A percentile compares a stretch with the other conserved stretches of the same genome.
Evolutionary conservation across 2,329 filamentous ascomycete species (phyloP).

Genomic region (Pseudopyrenochaeta lycopersici): DNA sequence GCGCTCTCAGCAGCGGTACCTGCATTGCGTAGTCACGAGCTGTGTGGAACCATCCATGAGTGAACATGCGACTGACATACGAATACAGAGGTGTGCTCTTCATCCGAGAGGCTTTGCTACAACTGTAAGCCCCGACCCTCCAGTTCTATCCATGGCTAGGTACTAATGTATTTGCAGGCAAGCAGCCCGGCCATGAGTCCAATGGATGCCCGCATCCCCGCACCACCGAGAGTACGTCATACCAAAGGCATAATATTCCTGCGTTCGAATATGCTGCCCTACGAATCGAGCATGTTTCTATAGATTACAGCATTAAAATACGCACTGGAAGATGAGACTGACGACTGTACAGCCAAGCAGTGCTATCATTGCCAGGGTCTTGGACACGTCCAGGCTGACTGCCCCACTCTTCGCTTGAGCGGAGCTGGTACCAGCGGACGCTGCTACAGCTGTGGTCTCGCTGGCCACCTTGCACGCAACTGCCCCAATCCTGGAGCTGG

Average conservation of each 20-base stretch:
- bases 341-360: constrained; percentile 77
- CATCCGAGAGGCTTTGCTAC: constrained; percentile 97
- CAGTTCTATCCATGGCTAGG: constrained; percentile 10
- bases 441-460: constrained; percentile 96
- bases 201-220: constrained; percentile 96
- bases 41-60: constrained; percentile 7
- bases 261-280: background rate
- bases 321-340: constrained; percentile 9
- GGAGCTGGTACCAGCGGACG: constrained; percentile 81
- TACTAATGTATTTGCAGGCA: constrained; percentile 61
- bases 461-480: constrained; percentile 89
- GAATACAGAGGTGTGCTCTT: constrained; percentile 87
- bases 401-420: constrained; percentile 92
- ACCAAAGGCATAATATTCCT: constrained; percentile 1
- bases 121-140: constrained; percentile 76
- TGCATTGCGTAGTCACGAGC: constrained; percentile 29
- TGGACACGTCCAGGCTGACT: constrained; percentile 98
- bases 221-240: constrained; percentile 82
- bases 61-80: constrained; percentile 31
- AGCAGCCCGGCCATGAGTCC: constrained; percentile 94
- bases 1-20: constrained; percentile 10
- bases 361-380: constrained; percentile 99
- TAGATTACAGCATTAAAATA: background rate
- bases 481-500: constrained; percentile 78
- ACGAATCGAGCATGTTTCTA: background rate